A percentile compares a stretch with the other conserved stretches of the same genome.
Conservation (phyloP, 768 basidiomycete species). For the Xerocomus potaroensis region DNA sequence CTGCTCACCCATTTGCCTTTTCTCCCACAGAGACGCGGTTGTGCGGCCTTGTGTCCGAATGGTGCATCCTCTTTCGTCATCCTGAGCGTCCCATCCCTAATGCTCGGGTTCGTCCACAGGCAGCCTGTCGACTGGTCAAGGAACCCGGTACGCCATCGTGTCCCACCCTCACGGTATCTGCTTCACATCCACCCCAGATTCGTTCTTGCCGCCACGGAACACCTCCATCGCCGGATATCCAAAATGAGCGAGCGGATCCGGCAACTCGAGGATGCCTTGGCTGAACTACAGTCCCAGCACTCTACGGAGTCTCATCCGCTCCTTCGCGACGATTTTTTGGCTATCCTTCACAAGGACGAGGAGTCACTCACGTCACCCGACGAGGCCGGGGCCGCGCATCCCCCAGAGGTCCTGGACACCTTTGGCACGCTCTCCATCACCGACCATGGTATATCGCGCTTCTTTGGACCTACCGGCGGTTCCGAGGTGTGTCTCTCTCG, state of each 20-base stretch:
- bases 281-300: slow-evolving; percentile 44
- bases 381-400: slow-evolving; percentile 12
- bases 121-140: slow-evolving; percentile 75
- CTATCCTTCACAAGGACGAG: slow-evolving; percentile 27
- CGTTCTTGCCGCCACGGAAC: slow-evolving; percentile 63
- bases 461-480: slow-evolving; percentile 66
- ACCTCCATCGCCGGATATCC: slow-evolving; percentile 54
- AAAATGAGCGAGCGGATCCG: slow-evolving; percentile 52
- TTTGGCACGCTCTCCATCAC: slow-evolving; percentile 60
- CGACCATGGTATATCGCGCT: slow-evolving; percentile 56
- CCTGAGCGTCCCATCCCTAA: background rate
- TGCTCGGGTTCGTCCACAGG: slow-evolving; percentile 34
- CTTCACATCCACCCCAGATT: slow-evolving; percentile 33
- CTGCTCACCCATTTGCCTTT: background rate
- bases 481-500: slow-evolving; percentile 49
- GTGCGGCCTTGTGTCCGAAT: slow-evolving; percentile 67
- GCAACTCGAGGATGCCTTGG: slow-evolving; percentile 58
- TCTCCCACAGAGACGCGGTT: slow-evolving; percentile 52
- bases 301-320: slow-evolving; percentile 57
- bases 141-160: slow-evolving; percentile 50
- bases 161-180: slow-evolving; percentile 3
- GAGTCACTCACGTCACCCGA: slow-evolving; percentile 24
- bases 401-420: slow-evolving; percentile 47
- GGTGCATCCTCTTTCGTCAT: slow-evolving; percentile 37
- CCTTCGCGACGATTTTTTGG: slow-evolving; percentile 50